These are phyloP conservation scores for Rhynchosporium agropyri DNA, from an alignment of 2,329 filamentous ascomycete species.

Conservation along the genomic window DNA sequence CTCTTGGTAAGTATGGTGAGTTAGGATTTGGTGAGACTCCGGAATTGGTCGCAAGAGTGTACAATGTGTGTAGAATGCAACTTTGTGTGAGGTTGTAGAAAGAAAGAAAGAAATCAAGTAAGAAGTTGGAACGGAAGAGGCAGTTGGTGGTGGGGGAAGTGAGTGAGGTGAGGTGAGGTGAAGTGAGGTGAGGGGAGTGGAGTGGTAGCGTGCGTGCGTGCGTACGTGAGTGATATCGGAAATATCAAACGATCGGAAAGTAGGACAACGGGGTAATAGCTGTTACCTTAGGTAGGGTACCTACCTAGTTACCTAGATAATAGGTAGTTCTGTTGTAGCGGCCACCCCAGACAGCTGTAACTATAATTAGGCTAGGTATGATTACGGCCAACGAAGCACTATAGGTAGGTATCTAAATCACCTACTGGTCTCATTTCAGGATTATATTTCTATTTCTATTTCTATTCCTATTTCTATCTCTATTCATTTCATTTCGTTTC, in stretches of 20 bases:
- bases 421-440: too few relatives aligned
- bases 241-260: constrained; percentile 16
- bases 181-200: constrained; percentile 5
- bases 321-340: too few relatives aligned
- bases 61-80: not conserved
- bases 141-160: not conserved
- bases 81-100: constrained; percentile 5
- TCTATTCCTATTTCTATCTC: too few relatives aligned
- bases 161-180: not conserved
- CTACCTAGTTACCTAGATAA: not conserved
- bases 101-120: not conserved
- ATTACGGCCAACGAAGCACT: too few relatives aligned
- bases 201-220: constrained; percentile 10
- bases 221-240: not conserved
- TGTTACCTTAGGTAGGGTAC: not conserved
- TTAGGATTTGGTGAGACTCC: not conserved
- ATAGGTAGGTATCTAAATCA: too few relatives aligned
- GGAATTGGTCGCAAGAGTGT: not conserved
- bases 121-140: not conserved
- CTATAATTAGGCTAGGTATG: too few relatives aligned
- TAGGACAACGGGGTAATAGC: not conserved
- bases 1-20: constrained; percentile 21
- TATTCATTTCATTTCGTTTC: too few relatives aligned
- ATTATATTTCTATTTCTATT: too few relatives aligned
- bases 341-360: too few relatives aligned